These are phyloP conservation scores for Fusarium mundagurra DNA, from an alignment of 2,329 filamentous ascomycete genomes.

Conservation along the genomic window DNA sequence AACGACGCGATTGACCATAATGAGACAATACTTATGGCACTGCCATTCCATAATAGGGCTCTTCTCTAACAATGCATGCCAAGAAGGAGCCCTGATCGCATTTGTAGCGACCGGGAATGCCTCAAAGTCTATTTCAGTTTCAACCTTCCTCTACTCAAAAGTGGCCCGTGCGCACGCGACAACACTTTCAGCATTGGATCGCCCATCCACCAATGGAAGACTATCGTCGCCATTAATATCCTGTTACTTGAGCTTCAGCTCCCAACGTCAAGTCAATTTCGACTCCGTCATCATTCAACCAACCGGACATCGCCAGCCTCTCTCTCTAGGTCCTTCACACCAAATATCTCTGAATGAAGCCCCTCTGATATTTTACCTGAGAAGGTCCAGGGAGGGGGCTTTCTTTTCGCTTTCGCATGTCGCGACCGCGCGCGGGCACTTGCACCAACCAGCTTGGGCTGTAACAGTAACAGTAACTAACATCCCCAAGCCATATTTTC, in stretches of 20 bases:
- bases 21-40: neutral
- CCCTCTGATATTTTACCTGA: slow-evolving; percentile 29
- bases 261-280: slow-evolving; percentile 13
- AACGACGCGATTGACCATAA: neutral
- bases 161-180: slow-evolving; percentile 38
- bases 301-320: neutral
- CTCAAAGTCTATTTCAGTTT: slow-evolving; percentile 31
- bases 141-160: slow-evolving; percentile 5
- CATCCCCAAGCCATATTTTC: slow-evolving; percentile 17
- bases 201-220: slow-evolving; percentile 34
- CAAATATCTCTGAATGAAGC: slow-evolving; percentile 37
- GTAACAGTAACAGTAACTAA: slow-evolving; percentile 31
- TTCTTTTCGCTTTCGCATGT: slow-evolving; percentile 36
- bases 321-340: slow-evolving; percentile 3
- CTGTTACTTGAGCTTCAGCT: slow-evolving; percentile 9
- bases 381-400: slow-evolving; percentile 41
- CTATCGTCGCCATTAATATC: slow-evolving; percentile 31
- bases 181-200: slow-evolving; percentile 32
- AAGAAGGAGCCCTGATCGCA: slow-evolving; percentile 1
- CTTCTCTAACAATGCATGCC: neutral
- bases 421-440: slow-evolving; percentile 31
- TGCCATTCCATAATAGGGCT: neutral
- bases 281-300: neutral
- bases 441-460: slow-evolving; percentile 31
- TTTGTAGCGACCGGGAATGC: neutral